Base-by-base conservation (phyloP, 352 stramenopile genomes). In the Thalassiosira oceanica region DNA sequence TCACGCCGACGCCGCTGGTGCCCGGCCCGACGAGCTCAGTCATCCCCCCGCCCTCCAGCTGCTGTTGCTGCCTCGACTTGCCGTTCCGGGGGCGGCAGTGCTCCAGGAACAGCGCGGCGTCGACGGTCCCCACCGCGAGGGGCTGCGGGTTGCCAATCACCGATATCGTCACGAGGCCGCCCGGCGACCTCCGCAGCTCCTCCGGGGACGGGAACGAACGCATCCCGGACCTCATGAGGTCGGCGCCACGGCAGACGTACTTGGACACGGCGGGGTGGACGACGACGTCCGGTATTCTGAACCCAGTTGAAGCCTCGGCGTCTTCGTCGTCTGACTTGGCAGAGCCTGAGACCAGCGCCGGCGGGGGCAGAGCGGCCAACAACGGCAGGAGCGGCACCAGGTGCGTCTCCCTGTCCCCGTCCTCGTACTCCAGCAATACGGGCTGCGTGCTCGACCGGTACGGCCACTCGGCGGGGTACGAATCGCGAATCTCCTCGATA, bases 161-260 rank as follows among this genome's bases (percentile, higher is more conserved):
- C 2, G 50, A 57, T 29, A 90, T 58, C 8, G 57, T 53, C 20
- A 82, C 72, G 15, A 81, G 13, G 31, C 69, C 60, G 35, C 56
- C 48, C n/a, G n/a, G n/a, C 0, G 52, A 70, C 61, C 70, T 62
- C 48, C 61, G 66, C 24, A 76, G 41, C 49, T 27, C 21, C 33
- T 53, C 61, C 11, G 52, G 53, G 1, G 48, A 33, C 7, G 67
- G 58, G 16, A 78, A 68, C n/a, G 57, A 69, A 26, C 46, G 48
- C 28, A 91, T 88, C 3, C 84, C 84, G 0, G 78, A 75, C 29
- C 64, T 66, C 84, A 91, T 91, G 24, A 91, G 64, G 69, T 89
- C 56, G 15, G 84, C 84, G 37, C 84, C 84, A 20, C 84, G 60
- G 70, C 80, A 89, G 8, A 89, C 27, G 61, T 75, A 91, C 54